Percentiles rank a stretch among this genome's conserved stretches.
Conservation (phyloP, 139 green algal genomes). For the Volvox africanus region DNA sequence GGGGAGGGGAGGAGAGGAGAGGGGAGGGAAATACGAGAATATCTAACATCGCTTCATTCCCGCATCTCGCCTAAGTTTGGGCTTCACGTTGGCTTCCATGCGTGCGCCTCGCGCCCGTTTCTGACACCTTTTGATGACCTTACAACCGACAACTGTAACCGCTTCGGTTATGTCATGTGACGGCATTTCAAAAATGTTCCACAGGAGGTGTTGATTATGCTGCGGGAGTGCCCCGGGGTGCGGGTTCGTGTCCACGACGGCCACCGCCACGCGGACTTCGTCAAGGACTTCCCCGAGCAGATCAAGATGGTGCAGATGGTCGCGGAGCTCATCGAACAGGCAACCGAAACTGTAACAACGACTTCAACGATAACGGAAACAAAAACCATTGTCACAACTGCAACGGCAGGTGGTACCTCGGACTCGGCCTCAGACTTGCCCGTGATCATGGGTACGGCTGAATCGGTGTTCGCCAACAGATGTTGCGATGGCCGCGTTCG, state of each 20-base stretch:
- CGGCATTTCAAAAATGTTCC: neutral
- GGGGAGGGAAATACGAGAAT: too few relatives aligned
- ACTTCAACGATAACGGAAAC: too few relatives aligned
- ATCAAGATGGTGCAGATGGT: slow-evolving; percentile 49
- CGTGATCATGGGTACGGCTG: too few relatives aligned
- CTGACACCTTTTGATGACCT: neutral
- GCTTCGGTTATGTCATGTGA: neutral
- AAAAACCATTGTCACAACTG: too few relatives aligned
- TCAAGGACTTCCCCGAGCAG: slow-evolving; percentile 59
- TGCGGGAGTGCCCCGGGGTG: slow-evolving; percentile 25
- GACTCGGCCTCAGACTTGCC: too few relatives aligned
- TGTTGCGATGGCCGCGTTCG: neutral
- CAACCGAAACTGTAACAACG: neutral
- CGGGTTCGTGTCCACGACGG: slow-evolving; percentile 50
- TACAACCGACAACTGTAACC: neutral
- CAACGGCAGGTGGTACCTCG: too few relatives aligned
- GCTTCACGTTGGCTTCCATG: neutral
- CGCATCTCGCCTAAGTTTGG: neutral
- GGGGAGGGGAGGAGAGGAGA: too few relatives aligned
- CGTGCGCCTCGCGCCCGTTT: neutral
- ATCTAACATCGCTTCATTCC: neutral
- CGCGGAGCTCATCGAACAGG: slow-evolving; percentile 28
- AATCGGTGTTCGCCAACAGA: neutral
- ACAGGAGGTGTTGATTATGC: slow-evolving; percentile 49
- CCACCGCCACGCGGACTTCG: slow-evolving; percentile 58